phyloP scores from a whole-genome alignment of 192 early-diverging fungal species.

The Coemansia sp. region DNA sequence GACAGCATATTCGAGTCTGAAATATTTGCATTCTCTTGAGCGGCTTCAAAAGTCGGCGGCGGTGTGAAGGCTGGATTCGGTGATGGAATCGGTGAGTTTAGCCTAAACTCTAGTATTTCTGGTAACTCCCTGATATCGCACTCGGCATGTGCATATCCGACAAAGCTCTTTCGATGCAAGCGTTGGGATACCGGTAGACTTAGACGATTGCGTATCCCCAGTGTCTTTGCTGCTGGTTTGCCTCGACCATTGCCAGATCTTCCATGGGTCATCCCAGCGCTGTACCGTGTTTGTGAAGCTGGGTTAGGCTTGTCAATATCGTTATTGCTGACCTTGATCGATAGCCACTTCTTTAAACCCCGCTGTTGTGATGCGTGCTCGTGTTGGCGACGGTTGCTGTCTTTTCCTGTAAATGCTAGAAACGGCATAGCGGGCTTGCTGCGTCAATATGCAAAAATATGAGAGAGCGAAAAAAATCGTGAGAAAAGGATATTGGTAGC shows the following conservation, averaged over 20 bases:
- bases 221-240: not conserved
- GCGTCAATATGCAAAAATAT: not conserved
- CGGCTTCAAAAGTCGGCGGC: constrained; percentile 3
- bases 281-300: not conserved
- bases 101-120: constrained; percentile 12
- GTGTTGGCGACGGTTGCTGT: not conserved
- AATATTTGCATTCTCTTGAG: not conserved
- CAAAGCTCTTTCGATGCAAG: constrained; percentile 7
- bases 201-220: constrained; percentile 2
- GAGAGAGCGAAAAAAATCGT: too few relatives aligned
- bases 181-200: constrained; percentile 9
- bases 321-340: constrained; percentile 15
- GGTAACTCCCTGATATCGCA: not conserved
- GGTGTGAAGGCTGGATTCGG: constrained; percentile 1
- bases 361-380: not conserved
- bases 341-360: constrained; percentile 44
- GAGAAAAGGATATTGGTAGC: too few relatives aligned
- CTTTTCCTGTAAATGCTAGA: constrained; percentile 9
- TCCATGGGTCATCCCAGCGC: constrained; percentile 1
- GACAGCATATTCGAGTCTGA: too few relatives aligned
- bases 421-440: constrained; percentile 6
- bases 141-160: not conserved
- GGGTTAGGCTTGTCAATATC: not conserved
- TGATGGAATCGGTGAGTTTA: constrained; percentile 6
- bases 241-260: not conserved